A percentile compares a stretch with the other conserved stretches of the same genome.
phyloP scores from a whole-genome alignment of 2,329 filamentous ascomycete genomes.

The Penicillium italicum region DNA sequence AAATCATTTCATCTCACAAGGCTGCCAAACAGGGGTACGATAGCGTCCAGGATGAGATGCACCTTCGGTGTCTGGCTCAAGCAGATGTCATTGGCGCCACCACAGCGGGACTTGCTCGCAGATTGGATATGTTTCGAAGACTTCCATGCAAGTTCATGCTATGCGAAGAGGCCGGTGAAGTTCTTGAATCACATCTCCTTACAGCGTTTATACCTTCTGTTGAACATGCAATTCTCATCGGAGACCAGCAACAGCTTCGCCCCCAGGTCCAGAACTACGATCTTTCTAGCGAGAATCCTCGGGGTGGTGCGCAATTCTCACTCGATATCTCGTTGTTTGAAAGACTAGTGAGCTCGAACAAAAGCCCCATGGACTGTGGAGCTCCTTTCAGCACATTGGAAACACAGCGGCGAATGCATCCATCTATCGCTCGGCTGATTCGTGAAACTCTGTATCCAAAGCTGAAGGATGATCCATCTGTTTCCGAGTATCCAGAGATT shows the following conservation, averaged over 20 bases:
- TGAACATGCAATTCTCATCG: slow-evolving; percentile 45
- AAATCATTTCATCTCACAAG: background rate
- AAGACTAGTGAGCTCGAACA: slow-evolving; percentile 40
- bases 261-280: slow-evolving; percentile 41
- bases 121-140: slow-evolving; percentile 45
- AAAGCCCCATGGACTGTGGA: slow-evolving; percentile 10
- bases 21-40: background rate
- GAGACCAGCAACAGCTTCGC: slow-evolving; percentile 45
- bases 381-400: slow-evolving; percentile 48
- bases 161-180: slow-evolving; percentile 46
- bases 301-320: slow-evolving; percentile 37
- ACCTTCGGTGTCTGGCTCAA: slow-evolving; percentile 28
- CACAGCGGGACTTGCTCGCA: slow-evolving; percentile 50
- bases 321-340: slow-evolving; percentile 54
- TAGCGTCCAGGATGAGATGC: slow-evolving; percentile 23
- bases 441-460: slow-evolving; percentile 53
- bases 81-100: slow-evolving; percentile 55
- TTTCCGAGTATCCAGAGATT: slow-evolving; percentile 41
- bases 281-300: slow-evolving; percentile 32
- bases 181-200: slow-evolving; percentile 43
- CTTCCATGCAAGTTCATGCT: slow-evolving; percentile 42
- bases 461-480: slow-evolving; percentile 50
- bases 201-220: slow-evolving; percentile 41
- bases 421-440: slow-evolving; percentile 58
- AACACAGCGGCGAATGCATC: slow-evolving; percentile 64